These are phyloP conservation scores for Globisporangium lucens DNA, from an alignment of 352 stramenopile genomes.

Conservation along the genomic window DNA sequence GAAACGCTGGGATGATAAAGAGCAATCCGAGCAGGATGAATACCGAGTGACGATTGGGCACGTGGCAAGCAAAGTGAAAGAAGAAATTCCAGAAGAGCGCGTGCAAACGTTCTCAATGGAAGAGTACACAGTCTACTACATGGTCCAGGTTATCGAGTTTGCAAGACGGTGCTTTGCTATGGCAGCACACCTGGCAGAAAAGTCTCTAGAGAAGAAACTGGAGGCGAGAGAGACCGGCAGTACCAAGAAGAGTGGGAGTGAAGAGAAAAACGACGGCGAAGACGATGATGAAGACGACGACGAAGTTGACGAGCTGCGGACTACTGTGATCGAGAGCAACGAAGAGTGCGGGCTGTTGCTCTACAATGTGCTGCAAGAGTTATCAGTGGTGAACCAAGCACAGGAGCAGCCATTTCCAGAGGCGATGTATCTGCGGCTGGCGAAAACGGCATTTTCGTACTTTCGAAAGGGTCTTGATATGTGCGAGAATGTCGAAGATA, in stretches of 20 bases:
- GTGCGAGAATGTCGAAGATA: slow-evolving; percentile 30
- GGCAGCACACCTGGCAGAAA: slow-evolving; percentile 39
- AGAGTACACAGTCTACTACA: slow-evolving; percentile 39
- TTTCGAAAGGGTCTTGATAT: slow-evolving; percentile 38
- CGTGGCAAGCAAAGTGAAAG: neutral
- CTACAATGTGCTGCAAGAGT: slow-evolving; percentile 73
- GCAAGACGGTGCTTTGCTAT: slow-evolving; percentile 60
- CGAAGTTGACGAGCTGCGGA: slow-evolving; percentile 29
- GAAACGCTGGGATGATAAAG: slow-evolving; percentile 44
- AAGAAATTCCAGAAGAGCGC: neutral
- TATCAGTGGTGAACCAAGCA: slow-evolving; percentile 43
- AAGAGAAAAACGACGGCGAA: neutral
- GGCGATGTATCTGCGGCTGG: slow-evolving; percentile 27
- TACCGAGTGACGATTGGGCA: slow-evolving; percentile 15
- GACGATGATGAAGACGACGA: slow-evolving; percentile 22
- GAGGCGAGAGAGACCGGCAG: slow-evolving; percentile 1
- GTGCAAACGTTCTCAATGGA: slow-evolving; percentile 33
- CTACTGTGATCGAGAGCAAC: slow-evolving; percentile 50
- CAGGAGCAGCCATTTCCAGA: slow-evolving; percentile 26
- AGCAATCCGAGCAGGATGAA: slow-evolving; percentile 13
- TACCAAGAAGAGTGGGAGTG: neutral
- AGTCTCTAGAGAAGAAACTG: slow-evolving; percentile 8
- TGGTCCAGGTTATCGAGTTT: slow-evolving; percentile 61
- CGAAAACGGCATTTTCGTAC: slow-evolving; percentile 27
- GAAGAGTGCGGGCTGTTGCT: slow-evolving; percentile 73